phyloP scores from a whole-genome alignment of 2,329 filamentous ascomycete genomes.

The Aspergillus caelatus region DNA sequence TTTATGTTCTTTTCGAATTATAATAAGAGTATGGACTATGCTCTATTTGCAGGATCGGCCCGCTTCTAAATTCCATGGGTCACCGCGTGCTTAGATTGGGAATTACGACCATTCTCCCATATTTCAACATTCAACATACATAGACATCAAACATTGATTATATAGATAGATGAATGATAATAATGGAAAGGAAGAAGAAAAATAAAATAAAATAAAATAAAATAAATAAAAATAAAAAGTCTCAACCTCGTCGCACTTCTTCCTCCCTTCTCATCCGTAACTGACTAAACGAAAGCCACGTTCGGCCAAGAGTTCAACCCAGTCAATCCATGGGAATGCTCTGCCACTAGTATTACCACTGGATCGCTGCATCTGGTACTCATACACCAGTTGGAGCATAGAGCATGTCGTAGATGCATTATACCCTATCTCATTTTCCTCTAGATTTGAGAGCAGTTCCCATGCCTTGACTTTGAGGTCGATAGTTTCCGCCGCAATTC shows the following conservation, averaged over 20 bases:
- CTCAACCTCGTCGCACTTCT: background rate
- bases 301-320: slow-evolving; percentile 52
- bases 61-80: slow-evolving; percentile 23
- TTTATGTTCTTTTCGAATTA: background rate
- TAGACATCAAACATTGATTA: background rate
- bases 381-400: slow-evolving; percentile 52
- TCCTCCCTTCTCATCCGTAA: slow-evolving; percentile 45
- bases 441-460: slow-evolving; percentile 53
- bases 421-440: slow-evolving; percentile 51
- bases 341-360: slow-evolving; percentile 37
- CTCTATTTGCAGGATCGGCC: slow-evolving; percentile 5
- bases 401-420: slow-evolving; percentile 50
- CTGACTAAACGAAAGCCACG: slow-evolving; percentile 53
- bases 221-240: background rate
- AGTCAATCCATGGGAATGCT: slow-evolving; percentile 50
- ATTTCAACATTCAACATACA: too few species aligned
- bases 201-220: background rate
- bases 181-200: background rate
- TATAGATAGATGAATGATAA: background rate
- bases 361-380: slow-evolving; percentile 49
- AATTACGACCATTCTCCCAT: background rate
- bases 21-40: background rate
- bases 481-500: slow-evolving; percentile 44
- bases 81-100: background rate
- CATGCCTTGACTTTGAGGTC: slow-evolving; percentile 51